Evolutionary conservation across 1,284 basidiomycete species (phyloP).

Genomic region (Marasmius sp.): DNA sequence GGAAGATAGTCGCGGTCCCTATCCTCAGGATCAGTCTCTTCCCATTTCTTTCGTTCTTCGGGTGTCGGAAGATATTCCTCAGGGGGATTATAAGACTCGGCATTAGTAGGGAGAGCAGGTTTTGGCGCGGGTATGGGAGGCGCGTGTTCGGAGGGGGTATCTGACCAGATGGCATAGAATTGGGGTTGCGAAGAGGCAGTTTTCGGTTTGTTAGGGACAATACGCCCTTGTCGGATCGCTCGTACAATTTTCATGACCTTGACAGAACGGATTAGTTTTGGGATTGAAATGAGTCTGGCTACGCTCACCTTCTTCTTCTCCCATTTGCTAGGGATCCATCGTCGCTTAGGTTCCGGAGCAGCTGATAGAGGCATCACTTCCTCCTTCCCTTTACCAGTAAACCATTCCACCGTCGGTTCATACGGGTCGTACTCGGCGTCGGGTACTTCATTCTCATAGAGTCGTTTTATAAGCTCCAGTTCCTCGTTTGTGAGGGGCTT

Average conservation of each 20-base stretch:
- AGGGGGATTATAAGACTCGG: conserved; percentile 98
- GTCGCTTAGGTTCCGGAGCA: conserved; percentile 93
- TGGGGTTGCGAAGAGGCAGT: conserved; percentile 66
- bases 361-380: conserved; percentile 91
- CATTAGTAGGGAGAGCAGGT: conserved; percentile 83
- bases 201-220: conserved; percentile 87
- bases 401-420: conserved; percentile 94
- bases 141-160: conserved; percentile 61
- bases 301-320: conserved; percentile 93
- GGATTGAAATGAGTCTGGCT: background rate
- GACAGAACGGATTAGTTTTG: conserved; percentile 10
- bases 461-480: conserved; percentile 90
- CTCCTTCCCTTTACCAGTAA: conserved; percentile 94
- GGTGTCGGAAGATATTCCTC: conserved; percentile 95
- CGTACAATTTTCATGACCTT: conserved; percentile 99
- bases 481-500: conserved; percentile 90
- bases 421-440: conserved; percentile 91
- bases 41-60: conserved; percentile 84
- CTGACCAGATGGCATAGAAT: conserved; percentile 92
- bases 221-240: conserved; percentile 94
- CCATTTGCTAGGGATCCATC: conserved; percentile 99
- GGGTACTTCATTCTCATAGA: conserved; percentile 91
- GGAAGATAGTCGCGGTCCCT: conserved; percentile 90
- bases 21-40: conserved; percentile 86
- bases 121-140: conserved; percentile 95